Percentiles rank a stretch among this genome's conserved stretches.
Conservation (phyloP, 192 early-diverging fungal species). For the Geosiphon pyriformis region DNA sequence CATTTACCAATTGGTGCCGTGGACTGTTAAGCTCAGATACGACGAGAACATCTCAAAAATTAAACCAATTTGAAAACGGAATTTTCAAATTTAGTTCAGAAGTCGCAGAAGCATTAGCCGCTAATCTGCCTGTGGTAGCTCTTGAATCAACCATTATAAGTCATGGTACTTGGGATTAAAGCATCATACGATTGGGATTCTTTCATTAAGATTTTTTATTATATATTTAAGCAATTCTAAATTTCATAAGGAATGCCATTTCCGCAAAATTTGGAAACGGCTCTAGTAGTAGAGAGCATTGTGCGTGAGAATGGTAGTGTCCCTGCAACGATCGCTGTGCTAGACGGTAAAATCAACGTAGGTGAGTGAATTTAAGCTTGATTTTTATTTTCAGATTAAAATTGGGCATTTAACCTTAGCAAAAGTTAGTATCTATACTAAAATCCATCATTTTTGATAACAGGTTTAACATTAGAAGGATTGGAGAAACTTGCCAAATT, state of each 20-base stretch:
- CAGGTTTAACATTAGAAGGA: constrained; percentile 55
- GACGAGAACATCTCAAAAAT: too few relatives aligned
- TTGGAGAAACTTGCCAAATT: constrained; percentile 59
- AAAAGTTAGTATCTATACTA: too few relatives aligned
- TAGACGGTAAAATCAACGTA: constrained; percentile 80
- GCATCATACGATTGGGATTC: neutral
- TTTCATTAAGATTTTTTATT: neutral
- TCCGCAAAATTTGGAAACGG: constrained; percentile 85
- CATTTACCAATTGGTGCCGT: too few relatives aligned
- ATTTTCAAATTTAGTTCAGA: too few relatives aligned
- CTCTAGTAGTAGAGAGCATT: constrained; percentile 71
- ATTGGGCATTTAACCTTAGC: too few relatives aligned
- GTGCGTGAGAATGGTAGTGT: constrained; percentile 64
- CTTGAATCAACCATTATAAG: constrained; percentile 94
- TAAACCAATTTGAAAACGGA: too few relatives aligned
- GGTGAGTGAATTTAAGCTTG: constrained; percentile 46
- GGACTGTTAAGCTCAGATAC: too few relatives aligned
- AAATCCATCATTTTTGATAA: too few relatives aligned
- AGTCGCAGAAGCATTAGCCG: constrained; percentile 55
- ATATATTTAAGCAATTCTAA: neutral
- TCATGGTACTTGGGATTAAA: constrained; percentile 60
- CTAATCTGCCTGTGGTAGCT: constrained; percentile 73
- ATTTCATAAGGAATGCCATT: constrained; percentile 71
- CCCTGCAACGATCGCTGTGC: constrained; percentile 87
- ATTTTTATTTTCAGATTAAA: too few relatives aligned